These are phyloP conservation scores for Groenewaldozyma salmanticensis DNA, from an alignment of 805 yeast genomes.

Conservation along the genomic window DNA sequence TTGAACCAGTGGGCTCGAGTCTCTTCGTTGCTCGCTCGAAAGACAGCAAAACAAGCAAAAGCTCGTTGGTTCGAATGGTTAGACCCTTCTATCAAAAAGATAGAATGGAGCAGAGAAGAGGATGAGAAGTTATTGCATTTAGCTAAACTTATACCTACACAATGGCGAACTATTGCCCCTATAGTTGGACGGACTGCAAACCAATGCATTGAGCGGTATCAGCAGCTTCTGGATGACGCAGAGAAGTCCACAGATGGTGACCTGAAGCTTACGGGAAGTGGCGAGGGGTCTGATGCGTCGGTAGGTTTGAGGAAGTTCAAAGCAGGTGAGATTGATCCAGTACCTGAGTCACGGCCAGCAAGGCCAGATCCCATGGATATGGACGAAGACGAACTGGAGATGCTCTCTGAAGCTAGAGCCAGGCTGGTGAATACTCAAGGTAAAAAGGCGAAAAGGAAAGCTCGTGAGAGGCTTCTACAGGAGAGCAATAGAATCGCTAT, in stretches of 20 bases:
- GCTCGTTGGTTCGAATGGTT: slow-evolving; percentile 88
- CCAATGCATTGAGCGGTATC: slow-evolving; percentile 79
- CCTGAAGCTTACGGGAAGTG: slow-evolving; percentile 41
- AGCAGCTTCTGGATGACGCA: slow-evolving; percentile 50
- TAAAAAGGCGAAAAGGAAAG: slow-evolving; percentile 85
- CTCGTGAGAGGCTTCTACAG: slow-evolving; percentile 70
- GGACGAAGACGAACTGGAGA: slow-evolving; percentile 83
- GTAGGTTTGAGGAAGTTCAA: slow-evolving; percentile 28
- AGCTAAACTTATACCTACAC: slow-evolving; percentile 72
- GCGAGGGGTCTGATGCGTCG: slow-evolving; percentile 42
- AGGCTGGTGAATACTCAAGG: slow-evolving; percentile 89
- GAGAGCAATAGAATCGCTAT: slow-evolving; percentile 69
- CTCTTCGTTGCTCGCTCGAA: slow-evolving; percentile 72
- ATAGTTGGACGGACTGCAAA: slow-evolving; percentile 77
- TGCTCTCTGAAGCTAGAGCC: slow-evolving; percentile 91
- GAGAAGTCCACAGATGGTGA: slow-evolving; percentile 27
- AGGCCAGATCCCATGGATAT: slow-evolving; percentile 69
- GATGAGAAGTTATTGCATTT: slow-evolving; percentile 61
- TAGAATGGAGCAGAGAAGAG: slow-evolving; percentile 65
- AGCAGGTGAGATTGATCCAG: slow-evolving; percentile 53
- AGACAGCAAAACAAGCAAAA: slow-evolving; percentile 85
- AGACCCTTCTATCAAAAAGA: slow-evolving; percentile 57
- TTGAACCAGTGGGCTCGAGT: slow-evolving; percentile 91
- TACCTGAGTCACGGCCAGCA: slow-evolving; percentile 73
- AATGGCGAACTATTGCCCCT: slow-evolving; percentile 88